Evolutionary conservation across 768 basidiomycete species (phyloP).

Genomic region (Mycena crocata): DNA sequence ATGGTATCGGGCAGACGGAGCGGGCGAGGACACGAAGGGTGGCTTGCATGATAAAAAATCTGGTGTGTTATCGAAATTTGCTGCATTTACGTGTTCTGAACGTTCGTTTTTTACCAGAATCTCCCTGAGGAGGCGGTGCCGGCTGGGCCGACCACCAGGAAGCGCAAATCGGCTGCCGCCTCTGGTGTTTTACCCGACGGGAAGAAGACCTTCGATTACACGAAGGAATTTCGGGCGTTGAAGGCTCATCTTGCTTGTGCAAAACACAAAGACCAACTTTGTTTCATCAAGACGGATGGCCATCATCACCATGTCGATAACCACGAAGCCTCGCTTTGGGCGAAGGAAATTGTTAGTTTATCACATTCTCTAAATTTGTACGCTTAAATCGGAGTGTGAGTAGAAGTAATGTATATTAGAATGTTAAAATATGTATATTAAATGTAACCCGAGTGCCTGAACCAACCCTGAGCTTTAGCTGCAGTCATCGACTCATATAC

Average conservation of each 20-base stretch:
- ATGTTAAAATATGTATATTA: neutral
- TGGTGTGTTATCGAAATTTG: neutral
- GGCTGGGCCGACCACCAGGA: neutral
- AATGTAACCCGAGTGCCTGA: constrained; percentile 35
- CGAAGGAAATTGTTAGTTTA: constrained; percentile 21
- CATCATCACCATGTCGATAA: constrained; percentile 11
- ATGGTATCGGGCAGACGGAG: neutral
- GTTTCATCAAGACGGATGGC: neutral
- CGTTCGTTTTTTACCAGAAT: neutral
- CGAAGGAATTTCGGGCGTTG: constrained; percentile 5
- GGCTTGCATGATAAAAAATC: constrained; percentile 10
- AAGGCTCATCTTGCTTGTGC: constrained; percentile 6
- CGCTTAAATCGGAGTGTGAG: too few relatives aligned
- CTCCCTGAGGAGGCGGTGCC: constrained; percentile 1
- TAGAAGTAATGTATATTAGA: too few relatives aligned
- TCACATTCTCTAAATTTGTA: too few relatives aligned
- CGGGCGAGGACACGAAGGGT: constrained; percentile 14
- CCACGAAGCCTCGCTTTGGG: constrained; percentile 6
- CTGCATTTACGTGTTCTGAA: neutral
- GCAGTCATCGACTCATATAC: constrained; percentile 34
- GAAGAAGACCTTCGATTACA: constrained; percentile 6
- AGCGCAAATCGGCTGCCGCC: neutral
- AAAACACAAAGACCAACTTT: constrained; percentile 2
- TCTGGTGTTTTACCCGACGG: neutral
- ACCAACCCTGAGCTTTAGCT: constrained; percentile 36